A percentile compares a stretch with the other conserved stretches of the same genome.
phyloP scores from a whole-genome alignment of 2,329 filamentous ascomycete species.

The Fusarium gaditjirri region DNA sequence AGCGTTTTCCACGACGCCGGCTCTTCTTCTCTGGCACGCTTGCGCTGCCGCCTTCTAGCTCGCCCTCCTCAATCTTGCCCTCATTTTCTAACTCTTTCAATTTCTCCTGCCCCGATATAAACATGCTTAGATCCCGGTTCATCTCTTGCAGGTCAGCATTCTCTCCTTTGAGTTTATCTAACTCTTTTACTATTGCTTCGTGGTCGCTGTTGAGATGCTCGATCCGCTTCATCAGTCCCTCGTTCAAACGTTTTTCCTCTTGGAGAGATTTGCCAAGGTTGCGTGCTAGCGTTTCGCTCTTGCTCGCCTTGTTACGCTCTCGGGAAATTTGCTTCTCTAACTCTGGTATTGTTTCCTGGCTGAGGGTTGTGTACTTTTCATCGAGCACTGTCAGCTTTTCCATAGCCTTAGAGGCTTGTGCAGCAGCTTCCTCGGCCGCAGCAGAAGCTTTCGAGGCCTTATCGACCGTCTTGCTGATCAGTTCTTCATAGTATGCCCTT shows the following conservation, averaged over 20 bases:
- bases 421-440: conserved; percentile 70
- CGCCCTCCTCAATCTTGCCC: conserved; percentile 70
- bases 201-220: conserved; percentile 75
- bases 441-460: conserved; percentile 82
- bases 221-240: conserved; percentile 85
- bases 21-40: conserved; percentile 70
- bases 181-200: conserved; percentile 65
- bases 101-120: conserved; percentile 85
- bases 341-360: conserved; percentile 66
- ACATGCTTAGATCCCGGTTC: conserved; percentile 88
- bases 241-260: conserved; percentile 87
- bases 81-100: conserved; percentile 75
- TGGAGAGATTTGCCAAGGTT: conserved; percentile 79
- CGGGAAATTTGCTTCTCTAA: conserved; percentile 80
- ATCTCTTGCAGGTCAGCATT: conserved; percentile 83
- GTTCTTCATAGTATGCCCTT: conserved; percentile 91
- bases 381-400: conserved; percentile 64
- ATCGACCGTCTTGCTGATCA: conserved; percentile 87
- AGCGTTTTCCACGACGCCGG: conserved; percentile 61
- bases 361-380: conserved; percentile 57
- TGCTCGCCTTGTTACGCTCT: conserved; percentile 73
- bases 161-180: conserved; percentile 67
- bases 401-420: conserved; percentile 60
- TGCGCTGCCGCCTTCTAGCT: conserved; percentile 78
- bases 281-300: conserved; percentile 80